These are phyloP conservation scores for Candida ficus DNA, from an alignment of 805 yeast genomes.

Conservation along the genomic window DNA sequence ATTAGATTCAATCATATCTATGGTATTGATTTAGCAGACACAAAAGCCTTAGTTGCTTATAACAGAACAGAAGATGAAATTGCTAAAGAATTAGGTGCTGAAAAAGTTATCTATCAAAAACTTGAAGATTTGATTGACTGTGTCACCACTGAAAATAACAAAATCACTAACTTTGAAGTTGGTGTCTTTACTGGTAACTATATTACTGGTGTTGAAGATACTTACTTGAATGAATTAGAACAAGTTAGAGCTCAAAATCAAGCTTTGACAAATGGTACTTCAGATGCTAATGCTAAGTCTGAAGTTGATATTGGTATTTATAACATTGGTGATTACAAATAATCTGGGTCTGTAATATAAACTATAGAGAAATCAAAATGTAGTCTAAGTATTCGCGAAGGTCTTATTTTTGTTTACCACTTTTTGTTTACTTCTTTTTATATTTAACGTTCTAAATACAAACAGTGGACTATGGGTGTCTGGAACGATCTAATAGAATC, in stretches of 20 bases:
- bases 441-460: too few relatives aligned
- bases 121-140: slow-evolving; percentile 79
- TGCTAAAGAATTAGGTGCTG: slow-evolving; percentile 79
- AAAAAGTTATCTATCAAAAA: slow-evolving; percentile 82
- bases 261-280: slow-evolving; percentile 43
- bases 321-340: slow-evolving; percentile 49
- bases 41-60: slow-evolving; percentile 88
- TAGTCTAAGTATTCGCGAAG: not conserved
- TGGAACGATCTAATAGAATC: slow-evolving; percentile 15
- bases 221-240: slow-evolving; percentile 78
- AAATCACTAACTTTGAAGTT: slow-evolving; percentile 71
- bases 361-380: not conserved
- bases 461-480: slow-evolving; percentile 10
- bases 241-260: slow-evolving; percentile 75
- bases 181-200: slow-evolving; percentile 96
- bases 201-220: slow-evolving; percentile 89
- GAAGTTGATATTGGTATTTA: slow-evolving; percentile 65
- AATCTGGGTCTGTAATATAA: not conserved
- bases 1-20: slow-evolving; percentile 93
- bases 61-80: slow-evolving; percentile 70
- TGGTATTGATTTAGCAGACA: slow-evolving; percentile 96
- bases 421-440: too few relatives aligned
- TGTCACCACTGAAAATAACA: slow-evolving; percentile 44
- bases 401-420: too few relatives aligned
- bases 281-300: slow-evolving; percentile 64